Percentiles rank a stretch among this genome's conserved stretches.
These are phyloP conservation scores for Bothriochloa decipiens DNA, from an alignment of 176 grass and related monocot species.

Conservation along the genomic window DNA sequence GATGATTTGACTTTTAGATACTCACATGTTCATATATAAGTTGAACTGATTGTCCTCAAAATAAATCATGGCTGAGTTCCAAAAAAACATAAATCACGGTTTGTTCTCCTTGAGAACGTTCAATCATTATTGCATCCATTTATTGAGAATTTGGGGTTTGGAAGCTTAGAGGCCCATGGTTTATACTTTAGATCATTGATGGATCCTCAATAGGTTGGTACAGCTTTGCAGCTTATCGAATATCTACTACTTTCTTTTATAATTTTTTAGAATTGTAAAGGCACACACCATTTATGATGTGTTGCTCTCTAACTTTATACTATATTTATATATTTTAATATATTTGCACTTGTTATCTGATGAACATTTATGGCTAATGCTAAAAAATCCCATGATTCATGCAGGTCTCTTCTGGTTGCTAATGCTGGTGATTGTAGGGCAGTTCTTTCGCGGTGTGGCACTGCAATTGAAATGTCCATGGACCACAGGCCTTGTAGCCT, in stretches of 20 bases:
- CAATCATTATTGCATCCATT: neutral
- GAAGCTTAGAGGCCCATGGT: neutral
- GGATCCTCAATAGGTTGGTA: slow-evolving; percentile 4
- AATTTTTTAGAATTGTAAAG: neutral
- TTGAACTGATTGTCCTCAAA: neutral
- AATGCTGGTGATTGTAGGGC: slow-evolving; percentile 96
- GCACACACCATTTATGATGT: neutral
- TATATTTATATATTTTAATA: slow-evolving; percentile 3
- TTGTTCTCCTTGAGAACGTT: neutral
- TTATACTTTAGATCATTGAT: neutral
- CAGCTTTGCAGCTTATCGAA: neutral
- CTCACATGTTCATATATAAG: neutral
- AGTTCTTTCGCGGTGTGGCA: slow-evolving; percentile 78
- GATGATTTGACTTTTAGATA: neutral
- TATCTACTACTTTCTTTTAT: neutral
- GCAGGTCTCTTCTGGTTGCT: slow-evolving; percentile 82
- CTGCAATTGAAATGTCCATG: slow-evolving; percentile 77
- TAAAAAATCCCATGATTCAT: neutral
- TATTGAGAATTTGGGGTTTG: neutral
- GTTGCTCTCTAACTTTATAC: neutral
- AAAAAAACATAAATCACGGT: neutral
- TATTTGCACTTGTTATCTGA: neutral
- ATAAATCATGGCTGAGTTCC: too few species aligned
- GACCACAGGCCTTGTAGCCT: slow-evolving; percentile 82
- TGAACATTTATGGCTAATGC: neutral